Conservation (phyloP, 331 rosid species). For the Pyracantha coccinea region DNA sequence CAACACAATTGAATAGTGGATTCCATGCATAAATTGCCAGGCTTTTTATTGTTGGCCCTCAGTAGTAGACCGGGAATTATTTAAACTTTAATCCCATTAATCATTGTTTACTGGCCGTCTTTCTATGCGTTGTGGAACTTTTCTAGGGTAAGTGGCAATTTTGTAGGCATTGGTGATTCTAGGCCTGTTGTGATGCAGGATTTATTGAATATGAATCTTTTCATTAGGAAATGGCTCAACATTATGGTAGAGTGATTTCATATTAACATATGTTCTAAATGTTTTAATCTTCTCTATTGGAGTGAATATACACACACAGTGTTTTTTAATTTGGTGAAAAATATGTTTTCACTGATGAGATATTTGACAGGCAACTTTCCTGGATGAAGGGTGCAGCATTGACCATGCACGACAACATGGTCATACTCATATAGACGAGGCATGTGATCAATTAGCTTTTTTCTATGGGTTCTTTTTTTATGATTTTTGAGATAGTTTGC, state of each 20-base stretch:
- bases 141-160: no score
- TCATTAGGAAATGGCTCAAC: not conserved
- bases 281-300: no score
- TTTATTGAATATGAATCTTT: not conserved
- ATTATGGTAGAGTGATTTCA: not conserved
- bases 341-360: slow-evolving; percentile 12
- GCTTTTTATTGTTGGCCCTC: no score
- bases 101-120: not conserved
- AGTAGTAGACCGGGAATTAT: no score
- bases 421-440: slow-evolving; percentile 86
- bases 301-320: not conserved
- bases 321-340: not conserved
- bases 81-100: no score
- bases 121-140: not conserved
- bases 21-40: no score
- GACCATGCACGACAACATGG: slow-evolving; percentile 88
- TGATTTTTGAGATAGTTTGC: not conserved
- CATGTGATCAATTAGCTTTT: slow-evolving; percentile 17
- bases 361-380: slow-evolving; percentile 74
- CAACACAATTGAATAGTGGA: no score
- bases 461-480: not conserved
- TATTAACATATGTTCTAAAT: not conserved
- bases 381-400: slow-evolving; percentile 65
- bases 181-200: not conserved
- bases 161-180: not conserved